A percentile compares a stretch with the other conserved stretches of the same genome.
These are phyloP conservation scores for Pelargonium nanum DNA, from an alignment of 345 rosid genomes.

Conservation along the genomic window DNA sequence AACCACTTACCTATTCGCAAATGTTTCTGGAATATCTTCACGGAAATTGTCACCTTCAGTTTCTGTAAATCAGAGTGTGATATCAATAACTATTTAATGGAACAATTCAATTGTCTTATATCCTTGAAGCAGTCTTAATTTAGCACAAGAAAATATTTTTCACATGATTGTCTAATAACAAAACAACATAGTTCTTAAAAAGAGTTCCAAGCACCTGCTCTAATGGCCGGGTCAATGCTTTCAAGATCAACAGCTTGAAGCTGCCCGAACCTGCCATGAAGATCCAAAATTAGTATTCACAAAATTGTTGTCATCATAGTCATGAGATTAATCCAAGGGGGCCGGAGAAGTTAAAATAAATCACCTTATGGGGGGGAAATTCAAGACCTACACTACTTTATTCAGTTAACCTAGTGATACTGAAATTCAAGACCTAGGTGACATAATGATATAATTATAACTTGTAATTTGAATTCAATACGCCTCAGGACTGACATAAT, in stretches of 20 bases:
- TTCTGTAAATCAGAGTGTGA: conserved; percentile 28
- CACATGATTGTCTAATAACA: neutral
- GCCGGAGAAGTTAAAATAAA: neutral
- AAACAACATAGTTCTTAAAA: neutral
- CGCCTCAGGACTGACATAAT: neutral
- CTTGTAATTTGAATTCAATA: neutral
- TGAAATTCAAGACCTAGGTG: neutral
- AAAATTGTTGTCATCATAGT: neutral
- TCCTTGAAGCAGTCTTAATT: neutral
- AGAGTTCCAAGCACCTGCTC: conserved; percentile 49
- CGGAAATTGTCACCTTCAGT: conserved; percentile 54
- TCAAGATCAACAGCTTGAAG: conserved; percentile 76
- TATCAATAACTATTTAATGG: neutral
- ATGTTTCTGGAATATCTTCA: conserved; percentile 60
- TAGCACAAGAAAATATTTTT: neutral
- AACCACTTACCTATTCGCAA: conserved; percentile 42
- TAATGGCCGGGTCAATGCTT: conserved; percentile 60
- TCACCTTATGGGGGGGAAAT: neutral
- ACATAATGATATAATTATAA: neutral
- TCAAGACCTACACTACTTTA: neutral
- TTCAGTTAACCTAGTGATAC: neutral
- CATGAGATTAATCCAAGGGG: neutral
- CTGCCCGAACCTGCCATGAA: conserved; percentile 68
- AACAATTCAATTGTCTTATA: neutral
- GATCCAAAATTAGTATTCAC: conserved; percentile 2